Evolutionary conservation across 495 filamentous ascomycete species (phyloP), one percentile per base, ranked within the genome.

Genomic region (Lophiotrema nucula): DNA sequence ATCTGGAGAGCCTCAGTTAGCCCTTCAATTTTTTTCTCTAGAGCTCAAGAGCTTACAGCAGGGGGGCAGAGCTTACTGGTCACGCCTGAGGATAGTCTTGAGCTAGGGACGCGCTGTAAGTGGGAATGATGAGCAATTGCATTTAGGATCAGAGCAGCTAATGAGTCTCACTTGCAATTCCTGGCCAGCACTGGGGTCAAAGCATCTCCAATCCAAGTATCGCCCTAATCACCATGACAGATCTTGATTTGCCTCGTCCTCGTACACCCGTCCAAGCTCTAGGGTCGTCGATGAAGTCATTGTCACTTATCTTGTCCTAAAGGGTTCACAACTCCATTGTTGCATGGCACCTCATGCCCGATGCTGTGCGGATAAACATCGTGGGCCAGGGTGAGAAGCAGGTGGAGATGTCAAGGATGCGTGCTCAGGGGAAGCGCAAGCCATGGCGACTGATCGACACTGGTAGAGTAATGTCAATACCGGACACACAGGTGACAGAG

Each of bases 241-340:
- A n/a, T n/a, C n/a, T n/a, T n/a, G n/a, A n/a, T n/a, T n/a, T n/a
- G n/a, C n/a, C n/a, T n/a, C n/a, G n/a, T n/a, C n/a, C n/a, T n/a
- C n/a, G n/a, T n/a, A n/a, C n/a, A 22, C 25, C 8, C 8, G 19
- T 16, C 48, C 19, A 33, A 18, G 25, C 16, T 21, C 35, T 13
- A 24, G 27, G 2, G 28, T 2, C 19, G 1, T 48, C 41, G n/a
- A 60, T 53, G 56, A 60, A 47, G 56, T 60, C 56, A 60, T 60
- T 13, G 49, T 47, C 38, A 38, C 15, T 10, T 10, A 8, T 24
- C 21, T 11, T 37, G 12, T 42, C 18, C 47, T 19, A 11, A 46
- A 39, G 2, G 28, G 28, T n/a, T 23, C 37, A 53, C 38, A 12
- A 6, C 11, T 11, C 6, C 8, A 8, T 43, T 21, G 13, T 16